Base-by-base conservation (phyloP, 1,139 yeast species). In the Geotrichum fermentans region DNA sequence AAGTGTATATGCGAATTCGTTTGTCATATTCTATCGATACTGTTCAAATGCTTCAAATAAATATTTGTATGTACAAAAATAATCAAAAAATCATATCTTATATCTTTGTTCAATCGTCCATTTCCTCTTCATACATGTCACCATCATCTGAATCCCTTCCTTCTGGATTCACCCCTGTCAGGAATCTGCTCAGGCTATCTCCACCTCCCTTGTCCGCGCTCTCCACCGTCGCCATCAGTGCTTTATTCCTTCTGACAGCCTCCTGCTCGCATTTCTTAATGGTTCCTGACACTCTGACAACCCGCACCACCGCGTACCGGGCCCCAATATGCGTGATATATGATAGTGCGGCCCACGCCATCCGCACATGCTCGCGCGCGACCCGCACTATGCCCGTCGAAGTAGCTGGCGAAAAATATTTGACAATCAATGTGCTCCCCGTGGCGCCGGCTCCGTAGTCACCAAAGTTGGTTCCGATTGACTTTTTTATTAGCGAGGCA, bases 361-460 rank as follows among this genome's bases (percentile, higher is more conserved):
- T 61, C 41, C 82, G 79, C 48, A 74, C 76, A 51, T 82, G 79
- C 47, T 79, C 85, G 49, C 95, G 68, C 10, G 83, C 75, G 52
- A 94, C 85, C 55, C 96, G 74, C 24, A 90, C 61, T 2, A 92
- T 90, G 0, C 97, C 97, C 0, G 90, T 82, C 0, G 90, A 80
- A 0, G 97, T 89, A 60, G 75, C 77, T 48, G 79, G 80, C 21
- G 95, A 85, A 66, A 86, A 90, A 62, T 89, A 89, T 61, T 88
- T 87, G 51, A 90, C 56, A 13, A 60, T 61, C 8, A 87, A 63
- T 40, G 80, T 74, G 54, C 78, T 67, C 1, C 79, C 80, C 0
- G 82, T 81, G 38, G 74, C 72, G 0, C 96, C 95, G 1, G 79
- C 64, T 0, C 96, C 97, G 49, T 72, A 70, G 50, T 87, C 96